These are phyloP conservation scores for Lepiota brunneoincarnata DNA, from an alignment of 768 basidiomycete genomes.

Conservation along the genomic window DNA sequence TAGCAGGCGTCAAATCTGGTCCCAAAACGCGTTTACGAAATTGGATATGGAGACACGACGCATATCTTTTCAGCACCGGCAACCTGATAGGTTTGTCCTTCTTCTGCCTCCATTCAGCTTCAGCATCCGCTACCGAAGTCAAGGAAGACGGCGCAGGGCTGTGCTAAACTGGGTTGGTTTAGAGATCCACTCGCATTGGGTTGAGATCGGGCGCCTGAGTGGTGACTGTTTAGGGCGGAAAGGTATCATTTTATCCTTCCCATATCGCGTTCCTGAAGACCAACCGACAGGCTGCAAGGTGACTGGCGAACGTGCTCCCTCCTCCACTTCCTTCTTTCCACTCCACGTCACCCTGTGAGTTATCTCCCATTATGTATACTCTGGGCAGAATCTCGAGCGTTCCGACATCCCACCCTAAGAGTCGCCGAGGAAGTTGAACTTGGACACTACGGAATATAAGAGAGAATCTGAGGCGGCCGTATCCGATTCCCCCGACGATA, in stretches of 20 bases:
- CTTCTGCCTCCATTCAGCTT: conserved; percentile 32
- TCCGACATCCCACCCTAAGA: conserved; percentile 69
- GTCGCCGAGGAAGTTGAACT: conserved; percentile 49
- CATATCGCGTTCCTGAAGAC: conserved; percentile 35
- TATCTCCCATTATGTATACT: conserved; percentile 18
- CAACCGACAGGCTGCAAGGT: conserved; percentile 37
- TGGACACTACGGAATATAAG: conserved; percentile 69
- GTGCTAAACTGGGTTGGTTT: not conserved
- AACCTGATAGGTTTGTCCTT: conserved; percentile 28
- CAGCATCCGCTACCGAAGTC: not conserved
- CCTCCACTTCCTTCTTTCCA: not conserved
- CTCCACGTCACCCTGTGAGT: not conserved
- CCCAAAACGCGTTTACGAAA: conserved; percentile 32
- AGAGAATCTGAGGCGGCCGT: conserved; percentile 60
- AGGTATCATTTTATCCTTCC: conserved; percentile 34
- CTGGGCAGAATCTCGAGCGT: conserved; percentile 50
- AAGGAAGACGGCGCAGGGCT: not conserved
- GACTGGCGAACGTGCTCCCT: conserved; percentile 25
- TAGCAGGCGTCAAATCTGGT: conserved; percentile 33
- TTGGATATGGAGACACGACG: conserved; percentile 35
- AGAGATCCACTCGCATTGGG: not conserved
- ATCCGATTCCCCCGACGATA: conserved; percentile 68
- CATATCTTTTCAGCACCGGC: conserved; percentile 38
- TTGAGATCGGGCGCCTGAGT: not conserved
- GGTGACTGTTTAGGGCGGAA: conserved; percentile 16